These are phyloP conservation scores for Prunus padus DNA, from an alignment of 306 rosid genomes.

Conservation along the genomic window DNA sequence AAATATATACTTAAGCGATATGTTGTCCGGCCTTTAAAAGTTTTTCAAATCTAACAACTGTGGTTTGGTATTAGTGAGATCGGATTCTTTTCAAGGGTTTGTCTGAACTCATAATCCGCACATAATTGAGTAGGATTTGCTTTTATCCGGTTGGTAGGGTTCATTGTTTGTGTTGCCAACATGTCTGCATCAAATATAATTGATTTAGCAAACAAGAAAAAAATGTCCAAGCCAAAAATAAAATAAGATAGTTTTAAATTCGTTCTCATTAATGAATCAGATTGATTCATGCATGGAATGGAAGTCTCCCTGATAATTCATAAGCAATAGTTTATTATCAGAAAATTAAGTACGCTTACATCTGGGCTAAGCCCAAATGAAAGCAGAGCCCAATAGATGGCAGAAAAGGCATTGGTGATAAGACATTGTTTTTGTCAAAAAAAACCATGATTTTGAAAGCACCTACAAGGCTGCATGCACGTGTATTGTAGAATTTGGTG, in stretches of 20 bases:
- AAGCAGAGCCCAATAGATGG: not conserved
- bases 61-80: conserved; percentile 15
- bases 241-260: not conserved
- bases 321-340: not conserved
- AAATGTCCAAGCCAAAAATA: not conserved
- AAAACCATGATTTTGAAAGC: conserved; percentile 18
- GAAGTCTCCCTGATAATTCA: not conserved
- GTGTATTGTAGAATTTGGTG: conserved; percentile 28
- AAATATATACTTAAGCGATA: conserved; percentile 18
- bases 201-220: not conserved
- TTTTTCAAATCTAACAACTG: conserved; percentile 24
- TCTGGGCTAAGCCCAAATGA: not conserved
- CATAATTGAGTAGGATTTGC: conserved; percentile 15
- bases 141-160: conserved; percentile 36
- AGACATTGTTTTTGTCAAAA: conserved; percentile 6
- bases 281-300: not conserved
- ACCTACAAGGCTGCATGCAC: not conserved
- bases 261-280: not conserved
- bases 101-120: conserved; percentile 23
- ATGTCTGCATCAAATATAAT: conserved; percentile 14
- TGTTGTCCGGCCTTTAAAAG: conserved; percentile 19
- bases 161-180: conserved; percentile 29
- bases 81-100: conserved; percentile 30
- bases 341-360: too few relatives aligned
- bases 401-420: conserved; percentile 3